Percentiles rank a stretch among this genome's conserved stretches.
Conservation (phyloP, 805 yeast genomes). For the Ogataea kodamae region DNA sequence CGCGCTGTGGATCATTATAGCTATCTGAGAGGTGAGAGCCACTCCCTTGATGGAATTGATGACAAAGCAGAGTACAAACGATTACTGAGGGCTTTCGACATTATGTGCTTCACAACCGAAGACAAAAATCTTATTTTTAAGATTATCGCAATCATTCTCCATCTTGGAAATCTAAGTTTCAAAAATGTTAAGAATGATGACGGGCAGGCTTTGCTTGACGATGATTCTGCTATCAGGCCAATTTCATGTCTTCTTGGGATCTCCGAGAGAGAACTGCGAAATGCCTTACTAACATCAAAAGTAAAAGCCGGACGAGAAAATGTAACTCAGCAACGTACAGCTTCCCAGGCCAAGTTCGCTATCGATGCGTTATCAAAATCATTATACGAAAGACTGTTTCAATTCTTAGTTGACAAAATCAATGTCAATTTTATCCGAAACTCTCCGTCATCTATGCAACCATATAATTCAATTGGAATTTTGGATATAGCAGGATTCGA, state of each 20-base stretch:
- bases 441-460: conserved; percentile 24
- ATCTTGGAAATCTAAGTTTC: conserved; percentile 81
- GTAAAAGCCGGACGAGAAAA: conserved; percentile 89
- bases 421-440: conserved; percentile 53
- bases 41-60: conserved; percentile 66
- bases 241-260: conserved; percentile 68
- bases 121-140: conserved; percentile 60
- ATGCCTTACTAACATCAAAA: conserved; percentile 68
- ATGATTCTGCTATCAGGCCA: conserved; percentile 45
- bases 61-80: conserved; percentile 65
- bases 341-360: conserved; percentile 74
- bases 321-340: conserved; percentile 74
- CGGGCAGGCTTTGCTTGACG: conserved; percentile 71
- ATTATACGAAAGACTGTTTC: conserved; percentile 80
- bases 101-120: conserved; percentile 61
- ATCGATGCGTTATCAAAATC: conserved; percentile 87
- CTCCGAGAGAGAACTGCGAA: conserved; percentile 42
- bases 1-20: conserved; percentile 41
- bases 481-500: conserved; percentile 63
- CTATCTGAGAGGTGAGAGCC: conserved; percentile 56
- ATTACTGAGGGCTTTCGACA: conserved; percentile 63
- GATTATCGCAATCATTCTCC: conserved; percentile 71
- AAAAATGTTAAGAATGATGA: conserved; percentile 50
- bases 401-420: conserved; percentile 68
- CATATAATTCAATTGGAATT: conserved; percentile 48